These are phyloP conservation scores for Zygoascus sp. DNA, from an alignment of 1,139 yeast genomes.

Conservation along the genomic window DNA sequence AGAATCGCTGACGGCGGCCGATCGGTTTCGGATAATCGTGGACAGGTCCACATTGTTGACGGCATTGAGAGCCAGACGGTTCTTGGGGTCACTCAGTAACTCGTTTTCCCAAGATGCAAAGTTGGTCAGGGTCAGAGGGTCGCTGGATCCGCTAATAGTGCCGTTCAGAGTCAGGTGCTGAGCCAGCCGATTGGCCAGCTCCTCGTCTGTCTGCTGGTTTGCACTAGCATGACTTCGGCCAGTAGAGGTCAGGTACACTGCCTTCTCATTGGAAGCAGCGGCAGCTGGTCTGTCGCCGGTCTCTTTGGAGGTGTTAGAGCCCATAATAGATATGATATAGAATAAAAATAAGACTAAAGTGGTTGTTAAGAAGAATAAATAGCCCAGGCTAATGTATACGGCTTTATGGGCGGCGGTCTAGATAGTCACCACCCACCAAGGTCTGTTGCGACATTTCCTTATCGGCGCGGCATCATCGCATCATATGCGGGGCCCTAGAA, in stretches of 20 bases:
- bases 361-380: background rate
- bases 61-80: constrained; percentile 55
- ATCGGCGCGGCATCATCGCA: background rate
- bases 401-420: background rate
- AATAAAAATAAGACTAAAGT: background rate
- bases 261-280: constrained; percentile 8
- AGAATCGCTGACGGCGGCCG: constrained; percentile 38
- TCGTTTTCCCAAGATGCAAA: constrained; percentile 50
- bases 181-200: constrained; percentile 21
- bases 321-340: constrained; percentile 11
- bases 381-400: background rate
- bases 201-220: constrained; percentile 7
- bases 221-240: background rate
- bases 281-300: background rate
- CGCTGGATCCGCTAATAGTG: constrained; percentile 18
- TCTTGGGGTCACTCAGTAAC: constrained; percentile 50
- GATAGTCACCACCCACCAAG: background rate
- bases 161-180: constrained; percentile 18
- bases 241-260: constrained; percentile 3
- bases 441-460: background rate
- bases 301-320: constrained; percentile 16
- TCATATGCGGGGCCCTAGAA: background rate
- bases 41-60: constrained; percentile 49
- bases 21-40: constrained; percentile 42
- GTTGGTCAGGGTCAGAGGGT: constrained; percentile 38